phyloP scores from a whole-genome alignment of 371 early-diverging fungal genomes.

The Mucor indicus region DNA sequence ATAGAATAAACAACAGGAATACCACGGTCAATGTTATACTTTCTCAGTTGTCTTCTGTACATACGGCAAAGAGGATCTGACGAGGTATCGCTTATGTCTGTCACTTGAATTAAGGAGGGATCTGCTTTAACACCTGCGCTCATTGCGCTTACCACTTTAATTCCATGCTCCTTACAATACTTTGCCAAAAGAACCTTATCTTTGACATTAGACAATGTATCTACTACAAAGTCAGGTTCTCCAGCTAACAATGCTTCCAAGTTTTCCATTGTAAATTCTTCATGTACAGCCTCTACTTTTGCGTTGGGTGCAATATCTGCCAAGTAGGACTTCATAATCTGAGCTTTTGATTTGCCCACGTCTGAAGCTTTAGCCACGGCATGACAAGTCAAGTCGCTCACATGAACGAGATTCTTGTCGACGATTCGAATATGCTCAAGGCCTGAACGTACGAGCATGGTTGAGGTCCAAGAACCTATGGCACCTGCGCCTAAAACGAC shows the following conservation, averaged over 20 bases:
- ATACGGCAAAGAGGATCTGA: constrained; percentile 90
- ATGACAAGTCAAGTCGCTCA: constrained; percentile 84
- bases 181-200: constrained; percentile 84
- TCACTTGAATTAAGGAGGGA: constrained; percentile 87
- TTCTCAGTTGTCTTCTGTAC: constrained; percentile 72
- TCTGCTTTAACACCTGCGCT: constrained; percentile 94
- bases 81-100: constrained; percentile 86
- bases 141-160: constrained; percentile 85
- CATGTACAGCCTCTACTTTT: constrained; percentile 67
- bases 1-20: constrained; percentile 88
- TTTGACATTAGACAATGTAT: constrained; percentile 88
- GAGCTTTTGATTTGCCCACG: constrained; percentile 84
- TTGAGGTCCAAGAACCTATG: constrained; percentile 90
- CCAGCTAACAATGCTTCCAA: constrained; percentile 58
- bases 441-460: constrained; percentile 90
- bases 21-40: constrained; percentile 69
- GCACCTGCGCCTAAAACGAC: constrained; percentile 96
- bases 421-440: constrained; percentile 82
- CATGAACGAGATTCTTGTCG: constrained; percentile 88
- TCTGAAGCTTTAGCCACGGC: constrained; percentile 84
- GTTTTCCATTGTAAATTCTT: constrained; percentile 59
- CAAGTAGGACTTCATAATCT: constrained; percentile 68
- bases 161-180: constrained; percentile 71
- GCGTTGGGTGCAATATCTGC: constrained; percentile 74
- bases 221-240: constrained; percentile 71